A percentile compares a stretch with the other conserved stretches of the same genome.
phyloP scores from a whole-genome alignment of 2,329 filamentous ascomycete species.

The Colletotrichum navitas region DNA sequence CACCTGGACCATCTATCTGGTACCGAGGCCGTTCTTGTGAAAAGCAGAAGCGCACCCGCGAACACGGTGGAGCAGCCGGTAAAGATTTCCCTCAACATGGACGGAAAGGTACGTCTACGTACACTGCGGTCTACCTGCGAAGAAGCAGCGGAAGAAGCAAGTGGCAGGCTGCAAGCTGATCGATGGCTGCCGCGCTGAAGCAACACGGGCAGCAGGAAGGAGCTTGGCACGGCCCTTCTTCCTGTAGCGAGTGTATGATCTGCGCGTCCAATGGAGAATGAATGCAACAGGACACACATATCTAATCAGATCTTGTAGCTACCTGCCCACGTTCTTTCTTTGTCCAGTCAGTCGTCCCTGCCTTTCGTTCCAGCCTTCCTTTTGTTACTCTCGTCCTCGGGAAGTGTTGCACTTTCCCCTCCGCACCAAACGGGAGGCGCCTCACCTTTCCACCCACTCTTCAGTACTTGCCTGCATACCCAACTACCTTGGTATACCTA shows the following conservation, averaged over 20 bases:
- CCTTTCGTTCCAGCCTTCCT: not conserved
- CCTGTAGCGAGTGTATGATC: slow-evolving; percentile 1
- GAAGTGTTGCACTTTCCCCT: slow-evolving; percentile 17
- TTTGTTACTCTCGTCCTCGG: not conserved
- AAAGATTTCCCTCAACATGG: too few relatives aligned
- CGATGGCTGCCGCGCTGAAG: not conserved
- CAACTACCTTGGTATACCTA: not conserved
- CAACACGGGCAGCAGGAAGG: slow-evolving; percentile 5
- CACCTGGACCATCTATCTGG: too few relatives aligned
- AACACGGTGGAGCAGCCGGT: too few relatives aligned
- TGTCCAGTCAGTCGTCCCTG: not conserved
- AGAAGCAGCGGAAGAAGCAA: too few relatives aligned
- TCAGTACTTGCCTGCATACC: too few relatives aligned
- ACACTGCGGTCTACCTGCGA: too few relatives aligned
- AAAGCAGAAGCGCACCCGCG: too few relatives aligned
- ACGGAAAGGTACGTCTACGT: too few relatives aligned
- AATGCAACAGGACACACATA: slow-evolving; percentile 18
- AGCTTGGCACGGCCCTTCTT: slow-evolving; percentile 9
- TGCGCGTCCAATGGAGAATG: slow-evolving; percentile 3
- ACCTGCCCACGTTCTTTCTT: too few relatives aligned
- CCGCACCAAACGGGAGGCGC: slow-evolving; percentile 9
- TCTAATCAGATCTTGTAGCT: slow-evolving; percentile 28
- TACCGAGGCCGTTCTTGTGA: too few relatives aligned
- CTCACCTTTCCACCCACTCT: too few relatives aligned
- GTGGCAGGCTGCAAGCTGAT: too few relatives aligned